A percentile compares a stretch with the other conserved stretches of the same genome.
Evolutionary conservation across 2,329 filamentous ascomycete genomes (phyloP).

Genomic region (Phyllosticta paracitricarpa): DNA sequence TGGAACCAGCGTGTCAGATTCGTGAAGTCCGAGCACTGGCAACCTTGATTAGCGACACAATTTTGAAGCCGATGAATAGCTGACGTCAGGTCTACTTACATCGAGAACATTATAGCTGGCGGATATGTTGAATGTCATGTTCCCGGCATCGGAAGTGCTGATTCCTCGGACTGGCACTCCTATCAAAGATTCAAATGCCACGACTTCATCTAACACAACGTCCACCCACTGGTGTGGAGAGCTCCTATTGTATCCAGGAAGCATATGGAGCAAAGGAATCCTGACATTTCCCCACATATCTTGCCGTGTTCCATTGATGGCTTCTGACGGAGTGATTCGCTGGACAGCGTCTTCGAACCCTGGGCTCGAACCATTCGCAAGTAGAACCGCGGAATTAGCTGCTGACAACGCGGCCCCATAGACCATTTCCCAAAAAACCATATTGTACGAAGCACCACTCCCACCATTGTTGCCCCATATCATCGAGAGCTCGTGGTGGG

Average conservation of each 20-base stretch:
- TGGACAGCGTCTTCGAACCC: too few relatives aligned
- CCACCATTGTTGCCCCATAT: too few relatives aligned
- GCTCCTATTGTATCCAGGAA: neutral
- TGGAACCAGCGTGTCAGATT: neutral
- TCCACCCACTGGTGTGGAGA: neutral
- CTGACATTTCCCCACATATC: constrained; percentile 1
- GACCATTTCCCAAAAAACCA: neutral
- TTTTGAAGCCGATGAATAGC: too few relatives aligned
- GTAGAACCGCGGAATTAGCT: neutral
- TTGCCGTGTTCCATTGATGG: neutral
- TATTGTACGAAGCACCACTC: neutral
- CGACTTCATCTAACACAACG: neutral
- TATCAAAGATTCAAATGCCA: neutral
- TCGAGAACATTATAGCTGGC: neutral
- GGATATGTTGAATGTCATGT: neutral
- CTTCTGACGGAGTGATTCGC: neutral
- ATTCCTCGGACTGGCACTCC: neutral
- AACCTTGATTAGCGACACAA: too few relatives aligned
- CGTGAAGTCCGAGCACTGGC: neutral
- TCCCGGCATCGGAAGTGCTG: neutral
- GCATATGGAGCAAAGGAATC: neutral
- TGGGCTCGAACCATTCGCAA: neutral
- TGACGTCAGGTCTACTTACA: neutral
- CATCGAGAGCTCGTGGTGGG: neutral
- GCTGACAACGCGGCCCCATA: neutral